Conservation (phyloP, 169 alveolate genomes). For the Eimeria praecox region DNA sequence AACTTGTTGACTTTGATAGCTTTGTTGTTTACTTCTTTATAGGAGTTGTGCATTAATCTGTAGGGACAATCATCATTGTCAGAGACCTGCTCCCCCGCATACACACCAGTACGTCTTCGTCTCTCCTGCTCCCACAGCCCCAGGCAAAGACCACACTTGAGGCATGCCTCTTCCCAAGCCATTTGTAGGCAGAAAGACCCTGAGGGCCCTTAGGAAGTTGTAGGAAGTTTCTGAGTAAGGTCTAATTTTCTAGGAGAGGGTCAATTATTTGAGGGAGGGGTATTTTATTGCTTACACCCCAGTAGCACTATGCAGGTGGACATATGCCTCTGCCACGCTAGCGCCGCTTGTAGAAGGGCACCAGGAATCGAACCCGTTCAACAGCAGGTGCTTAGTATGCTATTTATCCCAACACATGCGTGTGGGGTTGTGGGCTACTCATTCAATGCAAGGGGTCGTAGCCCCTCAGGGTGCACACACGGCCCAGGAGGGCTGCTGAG, state of each 20-base stretch:
- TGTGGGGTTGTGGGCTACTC: no score
- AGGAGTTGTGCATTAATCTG: background rate
- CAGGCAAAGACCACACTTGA: background rate
- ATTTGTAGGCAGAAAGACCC: background rate
- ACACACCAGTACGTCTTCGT: background rate
- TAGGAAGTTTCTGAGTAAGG: background rate
- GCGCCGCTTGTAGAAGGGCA: background rate
- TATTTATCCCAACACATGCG: no score
- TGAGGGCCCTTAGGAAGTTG: background rate
- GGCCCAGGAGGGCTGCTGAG: no score
- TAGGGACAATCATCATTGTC: background rate
- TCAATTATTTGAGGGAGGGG: background rate
- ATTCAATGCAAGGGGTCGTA: background rate
- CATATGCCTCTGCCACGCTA: background rate
- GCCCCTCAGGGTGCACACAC: no score
- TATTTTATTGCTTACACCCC: no score
- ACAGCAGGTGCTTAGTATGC: no score
- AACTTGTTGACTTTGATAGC: background rate
- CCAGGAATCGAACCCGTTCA: background rate
- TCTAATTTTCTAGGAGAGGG: background rate
- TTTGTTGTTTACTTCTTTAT: background rate
- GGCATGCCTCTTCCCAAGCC: background rate
- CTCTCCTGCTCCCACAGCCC: slow-evolving; percentile 3
- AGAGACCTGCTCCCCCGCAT: background rate
- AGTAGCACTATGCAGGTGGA: background rate